Evolutionary conservation across 768 basidiomycete genomes (phyloP), one percentile per base, ranked within the genome.

Genomic region (Xerocomus potaroensis): DNA sequence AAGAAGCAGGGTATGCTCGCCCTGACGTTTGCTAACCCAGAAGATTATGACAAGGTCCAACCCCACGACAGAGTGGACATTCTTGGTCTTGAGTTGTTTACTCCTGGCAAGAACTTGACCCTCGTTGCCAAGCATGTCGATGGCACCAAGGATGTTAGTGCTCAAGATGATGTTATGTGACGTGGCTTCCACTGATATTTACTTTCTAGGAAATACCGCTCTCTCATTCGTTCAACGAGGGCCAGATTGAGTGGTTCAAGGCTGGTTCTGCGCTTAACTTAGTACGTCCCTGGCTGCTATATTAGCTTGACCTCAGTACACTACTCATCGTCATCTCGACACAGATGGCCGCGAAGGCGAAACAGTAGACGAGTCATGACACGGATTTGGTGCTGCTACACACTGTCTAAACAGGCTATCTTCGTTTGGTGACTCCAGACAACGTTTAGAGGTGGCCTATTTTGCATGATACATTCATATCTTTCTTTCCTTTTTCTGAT

Each of bases 1-100:
- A 98, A 98, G 87, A 97, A 97, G 81, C 94, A 97, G 75, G 93
- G 93, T 59, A 93, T 95, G 91, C 89, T 97, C 52, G 93, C 93
- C 3, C 75, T 98, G 57, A 96, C 92, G 50, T 96, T 98, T 65
- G 87, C 70, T 50, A 80, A 97, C 72, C 79, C 88, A 14, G 91
- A 80, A 55, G 94, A 98, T 70, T 99, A 99, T 69, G 91, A 97
- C 66, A 92, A 88, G 76, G 67, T 97, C 58, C 77, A 76, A 63
- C 89, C 94, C 8, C 76, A 76, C 55, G 96, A 99, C 75, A 83
- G 79, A 63, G 84, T 98, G 50, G 84, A 87, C 64, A 91, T 99
- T 66, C 68, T 87, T 47, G 95, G 94, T 40, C 74, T 99, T 43
- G 84, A 93, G 64, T 75, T 72, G 51, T 96, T 99, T 68, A 80